Evolutionary conservation across 495 filamentous ascomycete genomes (phyloP), one percentile per base, ranked within the genome.

Genomic region (Stereocaulon alpinum): DNA sequence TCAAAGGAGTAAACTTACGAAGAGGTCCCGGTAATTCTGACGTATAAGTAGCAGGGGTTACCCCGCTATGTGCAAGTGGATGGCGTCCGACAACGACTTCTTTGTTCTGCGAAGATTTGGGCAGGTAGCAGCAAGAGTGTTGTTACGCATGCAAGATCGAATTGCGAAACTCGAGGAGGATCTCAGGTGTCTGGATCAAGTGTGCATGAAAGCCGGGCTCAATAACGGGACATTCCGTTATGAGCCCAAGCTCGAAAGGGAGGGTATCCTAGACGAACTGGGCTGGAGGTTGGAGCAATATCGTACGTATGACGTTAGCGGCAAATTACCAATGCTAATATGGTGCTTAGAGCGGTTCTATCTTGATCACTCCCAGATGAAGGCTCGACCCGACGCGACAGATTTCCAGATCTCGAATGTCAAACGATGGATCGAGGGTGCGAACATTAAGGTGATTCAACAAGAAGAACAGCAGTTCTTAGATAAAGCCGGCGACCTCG

Each of bases 41-140:
- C 43, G 12, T 58, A 15, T 10, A 17, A 12, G 44, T 14, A 61
- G 60, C 32, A 50, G 67, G 29, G 73, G 73, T 6, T 75, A 74
- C 58, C 61, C 59, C 56, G 67, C 62, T 2, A 70, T 70, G 45
- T 62, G 61, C 42, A 48, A 59, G 37, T 73, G 68, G 59, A 64
- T 71, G 34, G 67, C 71, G 29, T 73, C 72, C 0, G 71, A 73
- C n/a, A 63, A 71, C 56, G 73, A 74, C 54, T 69, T 70, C 41
- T 70, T 71, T 34, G 63, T 75, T 4, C 37, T 74, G 17, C 65
- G 73, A 20, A 61, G 66, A 11, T 75, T 74, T 29, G 50, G 60
- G 11, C 60, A 62, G 7, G 43, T 71, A 12, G 73, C 64, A 56
- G 64, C 63, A 24, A 63, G 68, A 1, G 60, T 70, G n/a, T 52